Percentiles rank a stretch among this genome's conserved stretches.
These are phyloP conservation scores for Nemania diffusa DNA, from an alignment of 2,329 filamentous ascomycete genomes.

Conservation along the genomic window DNA sequence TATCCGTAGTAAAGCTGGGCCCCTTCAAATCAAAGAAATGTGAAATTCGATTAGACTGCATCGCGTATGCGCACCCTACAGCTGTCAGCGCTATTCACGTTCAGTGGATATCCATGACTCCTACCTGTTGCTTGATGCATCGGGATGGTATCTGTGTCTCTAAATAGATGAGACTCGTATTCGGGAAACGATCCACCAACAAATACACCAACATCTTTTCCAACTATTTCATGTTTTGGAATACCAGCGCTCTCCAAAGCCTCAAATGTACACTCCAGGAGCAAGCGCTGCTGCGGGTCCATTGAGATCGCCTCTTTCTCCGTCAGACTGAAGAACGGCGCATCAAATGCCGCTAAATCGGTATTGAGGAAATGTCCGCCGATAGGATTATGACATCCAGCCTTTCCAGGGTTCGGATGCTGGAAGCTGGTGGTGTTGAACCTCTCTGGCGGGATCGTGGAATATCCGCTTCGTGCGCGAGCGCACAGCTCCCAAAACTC, in stretches of 20 bases:
- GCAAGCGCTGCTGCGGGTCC: conserved; percentile 65
- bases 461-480: conserved; percentile 52
- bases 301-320: conserved; percentile 61
- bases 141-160: conserved; percentile 59
- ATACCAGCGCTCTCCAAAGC: conserved; percentile 64
- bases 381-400: conserved; percentile 51
- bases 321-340: conserved; percentile 64
- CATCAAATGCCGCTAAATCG: conserved; percentile 61
- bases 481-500: conserved; percentile 54
- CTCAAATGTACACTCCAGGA: conserved; percentile 65
- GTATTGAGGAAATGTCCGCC: conserved; percentile 55
- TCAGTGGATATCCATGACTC: conserved; percentile 26
- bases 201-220: conserved; percentile 62
- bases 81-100: conserved; percentile 31
- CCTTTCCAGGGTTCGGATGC: conserved; percentile 51
- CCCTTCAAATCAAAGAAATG: conserved; percentile 66
- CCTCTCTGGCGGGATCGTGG: conserved; percentile 53
- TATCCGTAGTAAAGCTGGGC: conserved; percentile 63
- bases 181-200: conserved; percentile 60
- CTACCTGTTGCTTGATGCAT: conserved; percentile 64
- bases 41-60: conserved; percentile 65
- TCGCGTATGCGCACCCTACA: conserved; percentile 59
- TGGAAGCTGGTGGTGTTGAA: conserved; percentile 55
- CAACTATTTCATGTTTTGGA: conserved; percentile 58
- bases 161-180: conserved; percentile 58